Conservation (phyloP, 306 rosid genomes). For the Astragalus glycyphyllos region DNA sequence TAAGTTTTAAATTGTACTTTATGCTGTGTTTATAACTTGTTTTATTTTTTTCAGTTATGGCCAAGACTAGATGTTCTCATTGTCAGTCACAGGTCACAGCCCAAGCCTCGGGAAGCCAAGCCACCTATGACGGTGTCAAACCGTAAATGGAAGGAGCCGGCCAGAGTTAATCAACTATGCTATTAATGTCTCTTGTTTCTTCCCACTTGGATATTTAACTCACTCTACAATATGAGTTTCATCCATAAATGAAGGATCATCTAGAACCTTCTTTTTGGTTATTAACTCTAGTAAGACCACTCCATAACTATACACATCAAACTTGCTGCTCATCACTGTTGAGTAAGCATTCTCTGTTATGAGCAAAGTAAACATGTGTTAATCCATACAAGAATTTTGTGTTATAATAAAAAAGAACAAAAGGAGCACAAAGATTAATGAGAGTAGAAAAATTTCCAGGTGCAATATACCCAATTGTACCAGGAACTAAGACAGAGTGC, state of each 20-base stretch:
- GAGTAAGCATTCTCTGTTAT: conserved; percentile 59
- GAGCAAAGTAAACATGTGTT: not conserved
- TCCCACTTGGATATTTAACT: conserved; percentile 57
- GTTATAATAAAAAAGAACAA: not conserved
- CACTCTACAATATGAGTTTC: conserved; percentile 50
- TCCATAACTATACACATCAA: conserved; percentile 72
- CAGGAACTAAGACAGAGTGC: not conserved
- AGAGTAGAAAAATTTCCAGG: conserved; percentile 34
- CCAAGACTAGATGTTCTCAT: too few species aligned
- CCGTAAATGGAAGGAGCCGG: too few species aligned
- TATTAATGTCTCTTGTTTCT: conserved; percentile 37
- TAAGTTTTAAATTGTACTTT: too few species aligned
- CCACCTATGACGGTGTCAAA: too few species aligned
- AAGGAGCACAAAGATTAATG: not conserved
- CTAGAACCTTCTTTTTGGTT: conserved; percentile 61
- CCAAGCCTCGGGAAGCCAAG: too few species aligned
- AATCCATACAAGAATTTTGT: not conserved
- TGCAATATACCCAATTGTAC: conserved; percentile 31
- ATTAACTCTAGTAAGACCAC: conserved; percentile 71
- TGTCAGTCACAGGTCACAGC: too few species aligned
- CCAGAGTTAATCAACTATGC: conserved; percentile 50
- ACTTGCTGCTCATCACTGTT: conserved; percentile 43
- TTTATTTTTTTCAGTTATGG: too few species aligned
- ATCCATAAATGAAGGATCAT: conserved; percentile 42
- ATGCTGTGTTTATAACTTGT: too few species aligned